Evolutionary conservation across 1,284 basidiomycete genomes (phyloP).

Genomic region (Irpex sp.): DNA sequence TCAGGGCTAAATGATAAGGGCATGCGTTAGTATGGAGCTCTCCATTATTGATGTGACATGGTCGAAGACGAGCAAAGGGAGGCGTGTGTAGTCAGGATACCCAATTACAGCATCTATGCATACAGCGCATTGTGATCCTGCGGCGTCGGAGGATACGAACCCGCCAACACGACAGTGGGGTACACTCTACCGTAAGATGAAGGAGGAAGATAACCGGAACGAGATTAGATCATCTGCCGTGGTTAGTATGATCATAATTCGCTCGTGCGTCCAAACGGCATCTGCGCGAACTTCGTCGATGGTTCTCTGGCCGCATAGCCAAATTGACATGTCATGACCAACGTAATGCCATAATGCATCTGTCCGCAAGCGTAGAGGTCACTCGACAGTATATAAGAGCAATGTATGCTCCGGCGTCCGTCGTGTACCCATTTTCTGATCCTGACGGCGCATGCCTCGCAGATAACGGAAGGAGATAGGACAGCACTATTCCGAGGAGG

Average conservation of each 20-base stretch:
- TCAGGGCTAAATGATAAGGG: slow-evolving; percentile 23
- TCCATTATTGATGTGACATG: not conserved
- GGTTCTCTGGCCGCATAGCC: not conserved
- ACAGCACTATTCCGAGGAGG: too few relatives aligned
- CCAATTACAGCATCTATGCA: not conserved
- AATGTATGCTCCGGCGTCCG: not conserved
- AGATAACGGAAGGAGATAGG: too few relatives aligned
- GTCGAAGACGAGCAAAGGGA: not conserved
- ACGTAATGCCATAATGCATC: not conserved
- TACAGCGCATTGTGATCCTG: not conserved
- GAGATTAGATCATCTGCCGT: not conserved
- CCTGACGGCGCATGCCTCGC: not conserved
- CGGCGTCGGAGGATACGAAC: not conserved
- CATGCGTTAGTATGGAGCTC: not conserved
- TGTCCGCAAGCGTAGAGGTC: not conserved
- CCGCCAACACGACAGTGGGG: not conserved
- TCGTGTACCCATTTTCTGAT: not conserved
- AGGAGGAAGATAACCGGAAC: not conserved
- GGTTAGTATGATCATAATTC: too few relatives aligned
- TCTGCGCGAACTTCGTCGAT: not conserved
- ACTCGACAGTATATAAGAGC: not conserved
- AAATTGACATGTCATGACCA: not conserved
- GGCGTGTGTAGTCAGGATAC: not conserved
- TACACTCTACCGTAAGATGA: not conserved
- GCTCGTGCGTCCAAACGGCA: not conserved